Base-by-base conservation (phyloP, 805 yeast species). In the Ogataea nitratoaversa region DNA sequence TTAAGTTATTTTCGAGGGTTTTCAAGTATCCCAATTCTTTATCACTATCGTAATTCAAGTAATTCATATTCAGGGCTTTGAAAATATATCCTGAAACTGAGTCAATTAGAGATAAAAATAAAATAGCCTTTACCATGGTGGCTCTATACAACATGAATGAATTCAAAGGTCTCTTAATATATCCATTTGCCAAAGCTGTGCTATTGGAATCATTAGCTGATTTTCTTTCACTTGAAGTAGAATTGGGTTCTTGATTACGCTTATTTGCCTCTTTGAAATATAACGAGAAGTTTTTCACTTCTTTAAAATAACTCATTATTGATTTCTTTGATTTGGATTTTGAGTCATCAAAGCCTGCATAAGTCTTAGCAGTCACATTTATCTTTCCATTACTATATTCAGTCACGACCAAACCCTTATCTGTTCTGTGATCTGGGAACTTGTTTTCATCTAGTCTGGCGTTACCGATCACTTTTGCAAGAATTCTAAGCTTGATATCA, bases 71-170 rank as follows among this genome's bases (percentile, higher is more conserved):
- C 38, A 50, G 34, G 12, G 32, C 32, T n/a, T 34, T 34, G 41
- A 54, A 47, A 16, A 51, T 31, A 41, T 41, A 50, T 1, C 46
- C 31, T 8, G 59, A 44, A 18, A 57, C 18, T 19, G 60, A 49
- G 30, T 56, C 55, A 24, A 57, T 47, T 30, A 56, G 45, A 7
- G 56, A 47, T 5, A 56, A 43, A 13, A 57, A 40, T 41, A 63
- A 56, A 14, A 70, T 68, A 9, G 63, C 63, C 44, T 67, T 69
- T 14, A 71, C 65, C 63, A 70, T 67, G 5, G 67, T 49, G 17
- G 67, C 57, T 37, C 76, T 59, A 48, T 72, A 71, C 8, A 71
- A 57, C 76, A 71, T 71, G 46, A 68, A 71, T 20, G 72, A 65
- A 52, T 71, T 71, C 41, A 70, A 57, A 1, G 76, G 76, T 31